Evolutionary conservation across 2,329 filamentous ascomycete species (phyloP).

Genomic region (Ceratocystis papillata): DNA sequence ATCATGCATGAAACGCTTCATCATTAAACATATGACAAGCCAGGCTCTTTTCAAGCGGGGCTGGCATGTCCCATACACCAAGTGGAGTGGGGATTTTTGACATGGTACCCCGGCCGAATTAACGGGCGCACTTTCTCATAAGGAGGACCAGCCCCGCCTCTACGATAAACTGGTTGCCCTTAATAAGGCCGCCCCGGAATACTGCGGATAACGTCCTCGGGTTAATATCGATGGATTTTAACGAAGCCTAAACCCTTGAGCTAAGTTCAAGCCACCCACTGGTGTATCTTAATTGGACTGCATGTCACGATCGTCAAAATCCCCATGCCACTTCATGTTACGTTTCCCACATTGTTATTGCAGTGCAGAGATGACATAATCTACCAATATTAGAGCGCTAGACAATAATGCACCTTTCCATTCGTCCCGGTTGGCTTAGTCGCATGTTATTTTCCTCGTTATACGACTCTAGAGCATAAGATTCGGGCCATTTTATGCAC

Average conservation of each 20-base stretch:
- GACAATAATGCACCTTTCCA: neutral
- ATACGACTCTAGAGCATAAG: too few relatives aligned
- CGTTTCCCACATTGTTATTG: neutral
- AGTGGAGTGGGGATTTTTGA: neutral
- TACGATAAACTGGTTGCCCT: neutral
- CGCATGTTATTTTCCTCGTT: too few relatives aligned
- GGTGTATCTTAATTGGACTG: neutral
- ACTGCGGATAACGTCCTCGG: neutral
- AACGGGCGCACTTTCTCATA: neutral
- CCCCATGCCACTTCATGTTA: neutral
- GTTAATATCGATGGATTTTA: neutral
- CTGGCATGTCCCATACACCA: neutral
- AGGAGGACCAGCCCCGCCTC: neutral
- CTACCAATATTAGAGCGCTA: neutral
- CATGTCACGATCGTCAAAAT: neutral
- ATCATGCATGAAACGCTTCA: too few relatives aligned
- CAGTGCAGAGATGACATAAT: neutral
- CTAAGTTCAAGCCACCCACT: neutral
- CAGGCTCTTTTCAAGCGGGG: neutral
- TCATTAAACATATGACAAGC: neutral
- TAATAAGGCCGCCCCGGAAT: neutral
- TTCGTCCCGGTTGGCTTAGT: too few relatives aligned
- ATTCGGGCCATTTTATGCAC: too few relatives aligned
- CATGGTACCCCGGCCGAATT: constrained; percentile 12
- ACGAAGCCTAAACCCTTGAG: neutral